Evolutionary conservation across 306 rosid species (phyloP).

Genomic region (Clitoria ternatea): DNA sequence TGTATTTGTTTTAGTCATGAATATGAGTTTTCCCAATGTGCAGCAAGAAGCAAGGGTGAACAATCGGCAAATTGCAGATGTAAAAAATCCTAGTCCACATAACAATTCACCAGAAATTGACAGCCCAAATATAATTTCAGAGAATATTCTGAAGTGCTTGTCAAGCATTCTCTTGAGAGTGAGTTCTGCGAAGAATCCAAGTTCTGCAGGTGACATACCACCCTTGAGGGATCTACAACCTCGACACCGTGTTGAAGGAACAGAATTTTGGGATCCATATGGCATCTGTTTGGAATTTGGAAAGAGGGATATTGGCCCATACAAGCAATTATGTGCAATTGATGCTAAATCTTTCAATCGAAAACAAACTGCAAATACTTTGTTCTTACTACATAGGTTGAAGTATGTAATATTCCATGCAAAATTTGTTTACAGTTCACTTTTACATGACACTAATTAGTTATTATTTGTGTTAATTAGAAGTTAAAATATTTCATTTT

Average conservation of each 20-base stretch:
- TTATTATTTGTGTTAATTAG: conserved; percentile 1
- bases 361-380: conserved; percentile 59
- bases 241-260: conserved; percentile 32
- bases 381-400: conserved; percentile 67
- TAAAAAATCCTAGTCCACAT: conserved; percentile 31
- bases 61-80: conserved; percentile 35
- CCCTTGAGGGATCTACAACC: conserved; percentile 30
- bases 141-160: conserved; percentile 76
- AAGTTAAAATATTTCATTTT: conserved; percentile 12
- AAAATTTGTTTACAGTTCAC: neutral
- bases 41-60: conserved; percentile 58
- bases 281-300: conserved; percentile 60
- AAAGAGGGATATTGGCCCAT: conserved; percentile 72
- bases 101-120: conserved; percentile 44
- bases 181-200: conserved; percentile 52
- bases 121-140: conserved; percentile 69
- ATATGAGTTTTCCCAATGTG: conserved; percentile 25
- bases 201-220: conserved; percentile 33
- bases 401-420: conserved; percentile 48
- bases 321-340: conserved; percentile 50
- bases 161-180: conserved; percentile 71
- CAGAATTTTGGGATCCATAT: conserved; percentile 61
- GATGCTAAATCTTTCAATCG: conserved; percentile 60
- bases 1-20: conserved; percentile 20
- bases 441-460: conserved; percentile 8